phyloP scores from a whole-genome alignment of 1,139 yeast genomes.

The Debaryomycetaceae sp. region DNA sequence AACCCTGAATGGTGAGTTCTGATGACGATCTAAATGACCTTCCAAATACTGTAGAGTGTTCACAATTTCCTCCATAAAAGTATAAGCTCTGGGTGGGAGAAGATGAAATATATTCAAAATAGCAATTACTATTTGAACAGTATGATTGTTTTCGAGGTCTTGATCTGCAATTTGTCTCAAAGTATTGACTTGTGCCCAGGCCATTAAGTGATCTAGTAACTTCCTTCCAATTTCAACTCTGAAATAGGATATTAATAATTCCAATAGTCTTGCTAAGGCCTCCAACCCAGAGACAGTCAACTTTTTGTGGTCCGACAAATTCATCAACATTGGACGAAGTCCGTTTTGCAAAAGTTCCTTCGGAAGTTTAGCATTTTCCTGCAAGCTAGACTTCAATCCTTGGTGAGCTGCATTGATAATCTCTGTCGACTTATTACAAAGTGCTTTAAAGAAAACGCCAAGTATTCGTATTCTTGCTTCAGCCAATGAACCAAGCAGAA shows the following conservation, averaged over 20 bases:
- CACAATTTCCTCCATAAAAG: slow-evolving; percentile 85
- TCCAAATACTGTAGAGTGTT: slow-evolving; percentile 76
- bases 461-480: slow-evolving; percentile 81
- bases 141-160: slow-evolving; percentile 74
- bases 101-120: slow-evolving; percentile 89
- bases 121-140: slow-evolving; percentile 84
- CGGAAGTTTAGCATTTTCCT: slow-evolving; percentile 86
- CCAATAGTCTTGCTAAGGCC: slow-evolving; percentile 83
- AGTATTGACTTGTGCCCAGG: slow-evolving; percentile 90
- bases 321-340: slow-evolving; percentile 91
- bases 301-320: slow-evolving; percentile 87
- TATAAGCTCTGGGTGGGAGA: slow-evolving; percentile 87
- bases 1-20: slow-evolving; percentile 83
- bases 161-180: slow-evolving; percentile 68
- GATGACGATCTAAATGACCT: slow-evolving; percentile 78
- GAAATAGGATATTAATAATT: slow-evolving; percentile 84
- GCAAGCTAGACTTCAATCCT: slow-evolving; percentile 79
- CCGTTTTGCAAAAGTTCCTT: slow-evolving; percentile 93
- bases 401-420: slow-evolving; percentile 92
- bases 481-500: slow-evolving; percentile 73
- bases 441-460: slow-evolving; percentile 91
- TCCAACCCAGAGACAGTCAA: slow-evolving; percentile 87
- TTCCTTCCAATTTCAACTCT: slow-evolving; percentile 96
- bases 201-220: slow-evolving; percentile 86
- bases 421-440: slow-evolving; percentile 80